Percentiles rank a stretch among this genome's conserved stretches.
Evolutionary conservation across 2,329 filamentous ascomycete genomes (phyloP).

Genomic region (Pyrenophora teres): DNA sequence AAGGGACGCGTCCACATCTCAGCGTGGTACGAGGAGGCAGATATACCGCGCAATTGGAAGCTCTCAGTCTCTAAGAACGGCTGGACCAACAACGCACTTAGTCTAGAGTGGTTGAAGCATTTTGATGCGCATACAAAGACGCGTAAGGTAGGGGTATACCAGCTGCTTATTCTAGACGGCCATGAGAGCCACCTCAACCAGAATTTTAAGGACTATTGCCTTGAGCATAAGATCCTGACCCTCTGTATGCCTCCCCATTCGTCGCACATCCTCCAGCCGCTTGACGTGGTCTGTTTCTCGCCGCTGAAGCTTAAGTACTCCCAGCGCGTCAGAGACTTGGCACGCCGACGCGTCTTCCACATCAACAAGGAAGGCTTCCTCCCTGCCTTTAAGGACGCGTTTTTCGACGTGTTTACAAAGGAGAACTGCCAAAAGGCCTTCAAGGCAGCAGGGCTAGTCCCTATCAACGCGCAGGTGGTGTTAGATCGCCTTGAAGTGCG

Average conservation of each 20-base stretch:
- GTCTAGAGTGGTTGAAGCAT: background rate
- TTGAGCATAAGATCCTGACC: conserved; percentile 14
- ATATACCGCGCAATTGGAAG: conserved; percentile 16
- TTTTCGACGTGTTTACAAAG: too few species aligned
- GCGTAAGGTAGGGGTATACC: conserved; percentile 8
- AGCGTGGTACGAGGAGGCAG: conserved; percentile 28
- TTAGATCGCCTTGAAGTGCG: too few species aligned
- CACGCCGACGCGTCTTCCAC: too few species aligned
- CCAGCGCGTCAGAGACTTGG: too few species aligned
- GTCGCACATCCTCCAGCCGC: too few species aligned
- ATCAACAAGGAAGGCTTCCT: too few species aligned
- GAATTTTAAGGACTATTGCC: conserved; percentile 19
- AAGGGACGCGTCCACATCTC: conserved; percentile 17
- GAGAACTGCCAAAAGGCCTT: too few species aligned
- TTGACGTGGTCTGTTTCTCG: too few species aligned
- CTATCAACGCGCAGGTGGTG: too few species aligned
- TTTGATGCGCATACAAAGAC: background rate
- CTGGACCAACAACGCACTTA: conserved; percentile 19
- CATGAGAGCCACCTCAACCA: conserved; percentile 14
- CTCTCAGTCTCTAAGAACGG: conserved; percentile 18
- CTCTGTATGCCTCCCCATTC: conserved; percentile 3
- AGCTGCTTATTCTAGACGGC: conserved; percentile 20
- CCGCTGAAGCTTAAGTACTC: too few species aligned
- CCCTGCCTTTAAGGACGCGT: too few species aligned
- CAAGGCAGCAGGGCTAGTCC: too few species aligned